Conservation (phyloP, 2,329 filamentous ascomycete genomes). For the Dendrostoma leiphaemia region DNA sequence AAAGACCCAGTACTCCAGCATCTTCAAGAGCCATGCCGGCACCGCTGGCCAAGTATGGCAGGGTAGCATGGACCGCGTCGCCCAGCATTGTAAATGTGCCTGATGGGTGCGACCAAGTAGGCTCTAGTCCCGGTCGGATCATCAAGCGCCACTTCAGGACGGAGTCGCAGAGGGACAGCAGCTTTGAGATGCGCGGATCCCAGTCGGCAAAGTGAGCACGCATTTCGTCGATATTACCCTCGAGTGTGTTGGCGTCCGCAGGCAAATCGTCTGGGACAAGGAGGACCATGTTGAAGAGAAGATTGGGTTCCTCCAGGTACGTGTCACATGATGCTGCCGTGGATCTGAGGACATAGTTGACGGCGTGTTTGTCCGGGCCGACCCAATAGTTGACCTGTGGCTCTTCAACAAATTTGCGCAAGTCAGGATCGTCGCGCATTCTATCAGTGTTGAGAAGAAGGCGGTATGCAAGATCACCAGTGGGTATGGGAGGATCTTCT, state of each 20-base stretch:
- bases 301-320: conserved; percentile 26
- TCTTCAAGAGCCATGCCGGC: conserved; percentile 63
- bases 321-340: conserved; percentile 1
- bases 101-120: conserved; percentile 52
- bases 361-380: conserved; percentile 49
- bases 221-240: conserved; percentile 49
- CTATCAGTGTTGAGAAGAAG: conserved; percentile 42
- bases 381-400: conserved; percentile 53
- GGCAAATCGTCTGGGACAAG: conserved; percentile 50
- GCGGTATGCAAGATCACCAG: conserved; percentile 50
- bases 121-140: conserved; percentile 50
- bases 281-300: conserved; percentile 50
- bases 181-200: conserved; percentile 56
- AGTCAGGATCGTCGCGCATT: conserved; percentile 44
- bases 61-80: conserved; percentile 62
- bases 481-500: conserved; percentile 44
- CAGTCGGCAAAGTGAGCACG: conserved; percentile 50
- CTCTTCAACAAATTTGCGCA: conserved; percentile 41
- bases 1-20: conserved; percentile 54
- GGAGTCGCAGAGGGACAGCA: conserved; percentile 54
- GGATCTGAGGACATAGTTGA: conserved; percentile 49
- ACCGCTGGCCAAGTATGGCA: conserved; percentile 58
- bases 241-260: conserved; percentile 38
- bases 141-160: conserved; percentile 62
- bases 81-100: conserved; percentile 59